Conservation (phyloP, 2,329 filamentous ascomycete genomes). For the Onygena corvina region DNA sequence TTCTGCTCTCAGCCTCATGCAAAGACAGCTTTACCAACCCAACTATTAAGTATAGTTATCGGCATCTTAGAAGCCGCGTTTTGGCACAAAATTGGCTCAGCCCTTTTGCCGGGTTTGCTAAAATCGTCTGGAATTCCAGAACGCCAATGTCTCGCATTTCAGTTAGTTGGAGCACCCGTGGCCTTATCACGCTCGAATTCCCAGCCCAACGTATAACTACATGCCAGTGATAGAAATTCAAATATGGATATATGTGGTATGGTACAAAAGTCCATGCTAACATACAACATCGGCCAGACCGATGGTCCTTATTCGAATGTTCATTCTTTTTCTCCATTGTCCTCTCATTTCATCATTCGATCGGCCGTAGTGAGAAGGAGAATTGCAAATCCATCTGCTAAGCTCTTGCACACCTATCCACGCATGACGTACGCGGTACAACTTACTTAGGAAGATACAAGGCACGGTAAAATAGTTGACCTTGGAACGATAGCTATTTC, state of each 20-base stretch:
- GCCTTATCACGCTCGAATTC: too few species aligned
- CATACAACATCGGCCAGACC: background rate
- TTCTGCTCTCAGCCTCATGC: background rate
- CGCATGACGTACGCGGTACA: constrained; percentile 1
- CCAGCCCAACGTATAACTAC: too few species aligned
- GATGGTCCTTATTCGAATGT: too few species aligned
- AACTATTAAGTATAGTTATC: too few species aligned
- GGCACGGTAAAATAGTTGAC: background rate
- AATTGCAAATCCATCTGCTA: background rate
- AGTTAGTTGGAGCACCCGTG: too few species aligned
- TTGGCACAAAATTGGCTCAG: too few species aligned
- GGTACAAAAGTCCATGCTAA: background rate
- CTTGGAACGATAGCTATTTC: background rate
- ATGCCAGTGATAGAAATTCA: background rate
- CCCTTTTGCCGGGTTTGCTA: too few species aligned
- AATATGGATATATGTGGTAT: background rate
- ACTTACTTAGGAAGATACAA: background rate
- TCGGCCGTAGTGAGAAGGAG: background rate
- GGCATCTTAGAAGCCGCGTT: too few species aligned
- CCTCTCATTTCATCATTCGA: too few species aligned
- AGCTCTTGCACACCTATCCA: background rate
- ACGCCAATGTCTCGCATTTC: too few species aligned
- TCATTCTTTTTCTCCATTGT: background rate
- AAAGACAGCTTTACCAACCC: too few species aligned
- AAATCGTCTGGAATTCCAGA: too few species aligned